Evolutionary conservation across 805 yeast genomes (phyloP).

Genomic region (Trichomonascus vanleenenianus): DNA sequence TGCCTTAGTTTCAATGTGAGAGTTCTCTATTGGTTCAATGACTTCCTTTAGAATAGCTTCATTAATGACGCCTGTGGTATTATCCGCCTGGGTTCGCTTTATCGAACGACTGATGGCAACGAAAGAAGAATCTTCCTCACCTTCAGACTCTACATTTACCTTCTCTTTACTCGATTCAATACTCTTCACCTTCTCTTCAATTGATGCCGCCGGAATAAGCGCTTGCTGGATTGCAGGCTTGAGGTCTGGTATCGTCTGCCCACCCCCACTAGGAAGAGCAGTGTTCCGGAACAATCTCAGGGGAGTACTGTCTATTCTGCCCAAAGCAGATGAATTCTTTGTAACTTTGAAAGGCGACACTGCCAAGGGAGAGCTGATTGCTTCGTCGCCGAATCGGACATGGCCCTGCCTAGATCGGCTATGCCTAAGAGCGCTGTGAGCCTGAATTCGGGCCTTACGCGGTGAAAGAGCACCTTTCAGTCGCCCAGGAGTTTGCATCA

Average conservation of each 20-base stretch:
- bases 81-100: conserved; percentile 1
- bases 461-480: conserved; percentile 15
- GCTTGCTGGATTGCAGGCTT: no score
- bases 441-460: conserved; percentile 6
- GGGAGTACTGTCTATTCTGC: no score
- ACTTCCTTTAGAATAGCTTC: background rate
- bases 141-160: background rate
- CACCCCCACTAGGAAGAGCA: no score
- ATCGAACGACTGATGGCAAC: conserved; percentile 15
- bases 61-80: background rate
- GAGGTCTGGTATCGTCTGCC: no score
- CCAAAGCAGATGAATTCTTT: background rate
- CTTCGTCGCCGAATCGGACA: no score
- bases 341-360: background rate
- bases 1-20: background rate
- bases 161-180: no score
- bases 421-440: background rate
- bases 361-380: no score
- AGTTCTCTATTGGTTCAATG: no score
- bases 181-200: no score
- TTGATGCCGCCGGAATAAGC: no score
- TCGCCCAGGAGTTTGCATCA: conserved; percentile 23
- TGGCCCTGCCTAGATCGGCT: no score
- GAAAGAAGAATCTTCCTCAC: conserved; percentile 13
- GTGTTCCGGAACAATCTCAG: no score